These are phyloP conservation scores for Termitomyces heimii DNA, from an alignment of 768 basidiomycete genomes.

Conservation along the genomic window DNA sequence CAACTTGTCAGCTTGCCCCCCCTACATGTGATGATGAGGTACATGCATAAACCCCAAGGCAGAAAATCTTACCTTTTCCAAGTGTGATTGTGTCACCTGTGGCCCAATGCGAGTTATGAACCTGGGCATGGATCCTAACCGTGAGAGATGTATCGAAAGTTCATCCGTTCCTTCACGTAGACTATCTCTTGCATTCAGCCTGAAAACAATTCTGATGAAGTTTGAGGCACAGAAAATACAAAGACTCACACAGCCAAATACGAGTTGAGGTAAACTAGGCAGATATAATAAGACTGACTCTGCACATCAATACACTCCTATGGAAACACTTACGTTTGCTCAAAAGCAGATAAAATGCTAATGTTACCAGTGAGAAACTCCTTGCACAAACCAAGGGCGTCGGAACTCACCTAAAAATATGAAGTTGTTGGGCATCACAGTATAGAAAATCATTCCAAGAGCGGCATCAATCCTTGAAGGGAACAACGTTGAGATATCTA, in stretches of 20 bases:
- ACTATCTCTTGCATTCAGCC: conserved; percentile 40
- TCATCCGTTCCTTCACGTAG: conserved; percentile 30
- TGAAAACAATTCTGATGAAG: conserved; percentile 1
- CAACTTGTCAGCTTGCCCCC: conserved; percentile 4
- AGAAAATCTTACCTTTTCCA: conserved; percentile 8
- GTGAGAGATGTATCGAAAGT: conserved; percentile 39
- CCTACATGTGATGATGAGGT: not conserved
- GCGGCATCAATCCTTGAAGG: conserved; percentile 37
- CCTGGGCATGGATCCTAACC: conserved; percentile 15
- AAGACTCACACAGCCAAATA: conserved; percentile 39
- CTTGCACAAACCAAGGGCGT: not conserved
- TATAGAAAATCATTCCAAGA: conserved; percentile 39
- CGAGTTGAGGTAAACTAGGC: conserved; percentile 49
- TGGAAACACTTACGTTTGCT: conserved; percentile 38
- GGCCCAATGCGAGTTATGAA: not conserved
- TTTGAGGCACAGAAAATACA: not conserved
- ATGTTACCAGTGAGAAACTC: not conserved
- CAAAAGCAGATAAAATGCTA: conserved; percentile 44
- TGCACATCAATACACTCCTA: not conserved
- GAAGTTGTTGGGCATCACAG: conserved; percentile 48
- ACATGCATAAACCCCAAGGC: not conserved
- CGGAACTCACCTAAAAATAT: conserved; percentile 40
- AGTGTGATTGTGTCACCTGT: not conserved
- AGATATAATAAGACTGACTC: not conserved
- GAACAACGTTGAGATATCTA: not conserved